Base-by-base conservation (phyloP, 139 green algal species). In the Chlamydomonas sp. region DNA sequence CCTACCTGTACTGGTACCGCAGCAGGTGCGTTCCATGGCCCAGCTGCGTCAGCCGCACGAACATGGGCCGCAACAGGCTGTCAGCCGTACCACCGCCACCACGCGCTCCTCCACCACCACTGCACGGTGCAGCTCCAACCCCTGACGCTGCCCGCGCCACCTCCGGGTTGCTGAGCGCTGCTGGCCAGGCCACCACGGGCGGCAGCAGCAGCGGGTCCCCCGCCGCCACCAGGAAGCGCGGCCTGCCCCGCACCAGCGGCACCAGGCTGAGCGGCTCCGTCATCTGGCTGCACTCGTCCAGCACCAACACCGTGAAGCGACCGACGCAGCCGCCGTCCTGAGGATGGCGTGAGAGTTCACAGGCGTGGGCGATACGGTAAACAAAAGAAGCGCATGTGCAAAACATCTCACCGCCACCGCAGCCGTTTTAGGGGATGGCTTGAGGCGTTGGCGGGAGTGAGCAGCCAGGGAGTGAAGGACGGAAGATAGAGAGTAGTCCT, bases 241-340 rank as follows among this genome's bases (percentile, higher is more conserved):
- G 88, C 9, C 84, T 78, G 6, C 92, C 89, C 7, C 89, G 71
- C 66, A 96, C 68, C 49, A 98, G 87, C 6, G 95, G 94, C 69
- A 96, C 85, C 63, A 97, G 88, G 18, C 91, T 93, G 18, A 97
- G 93, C 1, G 97, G 97, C 92, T 99, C 97, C 59, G 95, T 94
- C 89, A 99, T 95, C 90, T 99, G 96, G 71, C 76, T 93, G 80
- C 83, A 88, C 92, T 99, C 97, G 89, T 99, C 97, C 78, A 99
- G 91, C 5, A 98, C 78, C 62, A 96, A 88, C 60, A 98, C 87
- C 8, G 71, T 98, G 94, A 93, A 99, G 59, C 20, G 58, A 64
- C 85, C 60, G 73, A 63, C 89, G 73, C 74, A 49, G 77, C 58
- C 61, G 71, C 31, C 31, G 31, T 49, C 31, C 31, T 49, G 31